Conservation (phyloP, 805 yeast species). For the Torulaspora indica region DNA sequence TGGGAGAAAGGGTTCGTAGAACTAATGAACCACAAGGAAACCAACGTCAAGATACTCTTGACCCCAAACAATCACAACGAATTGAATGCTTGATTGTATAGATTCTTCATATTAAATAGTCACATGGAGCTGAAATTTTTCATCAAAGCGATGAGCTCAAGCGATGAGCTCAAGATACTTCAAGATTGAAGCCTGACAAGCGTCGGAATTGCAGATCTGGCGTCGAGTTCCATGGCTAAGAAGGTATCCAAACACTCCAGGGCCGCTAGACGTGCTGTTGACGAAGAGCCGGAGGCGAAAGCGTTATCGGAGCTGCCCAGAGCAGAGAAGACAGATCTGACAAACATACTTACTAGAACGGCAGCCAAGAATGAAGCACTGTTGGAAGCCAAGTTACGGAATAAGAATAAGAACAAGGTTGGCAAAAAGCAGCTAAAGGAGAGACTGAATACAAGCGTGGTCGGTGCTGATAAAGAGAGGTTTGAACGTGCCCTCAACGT, state of each 20-base stretch:
- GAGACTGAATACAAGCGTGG: slow-evolving; percentile 23
- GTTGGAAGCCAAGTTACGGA: slow-evolving; percentile 51
- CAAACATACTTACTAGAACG: slow-evolving; percentile 62
- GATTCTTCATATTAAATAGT: background rate
- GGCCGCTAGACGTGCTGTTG: slow-evolving; percentile 69
- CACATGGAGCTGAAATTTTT: background rate
- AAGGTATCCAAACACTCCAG: slow-evolving; percentile 63
- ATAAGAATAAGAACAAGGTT: slow-evolving; percentile 30
- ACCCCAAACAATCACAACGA: slow-evolving; percentile 44
- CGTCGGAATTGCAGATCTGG: background rate
- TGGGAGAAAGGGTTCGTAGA: slow-evolving; percentile 51
- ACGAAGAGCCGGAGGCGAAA: slow-evolving; percentile 44
- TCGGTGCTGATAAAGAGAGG: slow-evolving; percentile 36
- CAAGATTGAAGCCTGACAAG: background rate
- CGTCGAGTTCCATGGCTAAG: slow-evolving; percentile 30
- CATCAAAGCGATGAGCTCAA: slow-evolving; percentile 4
- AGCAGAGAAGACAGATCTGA: slow-evolving; percentile 53
- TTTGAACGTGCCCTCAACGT: slow-evolving; percentile 48
- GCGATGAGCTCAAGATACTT: background rate
- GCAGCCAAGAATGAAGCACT: slow-evolving; percentile 62
- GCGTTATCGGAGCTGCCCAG: slow-evolving; percentile 52
- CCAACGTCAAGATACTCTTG: slow-evolving; percentile 51
- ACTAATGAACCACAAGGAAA: slow-evolving; percentile 48
- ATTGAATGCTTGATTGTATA: slow-evolving; percentile 8
- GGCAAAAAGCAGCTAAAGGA: slow-evolving; percentile 25